These are phyloP conservation scores for Biscutella auriculata DNA, from an alignment of 441 rosid genomes.

Conservation along the genomic window DNA sequence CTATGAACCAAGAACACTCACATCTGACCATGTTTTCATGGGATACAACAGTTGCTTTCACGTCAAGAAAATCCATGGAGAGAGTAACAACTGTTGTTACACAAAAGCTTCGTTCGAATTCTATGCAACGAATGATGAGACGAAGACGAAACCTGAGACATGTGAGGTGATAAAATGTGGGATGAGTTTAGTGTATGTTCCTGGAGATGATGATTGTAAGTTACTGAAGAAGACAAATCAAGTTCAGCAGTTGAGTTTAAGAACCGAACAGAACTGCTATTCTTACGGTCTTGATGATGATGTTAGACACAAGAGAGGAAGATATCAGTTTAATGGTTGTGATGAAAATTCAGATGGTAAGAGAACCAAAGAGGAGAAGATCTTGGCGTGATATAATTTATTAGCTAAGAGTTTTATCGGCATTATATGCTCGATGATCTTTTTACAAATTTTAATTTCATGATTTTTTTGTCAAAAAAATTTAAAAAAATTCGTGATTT, in stretches of 20 bases:
- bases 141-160: not conserved
- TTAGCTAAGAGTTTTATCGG: no score
- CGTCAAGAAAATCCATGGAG: constrained; percentile 15
- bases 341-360: constrained; percentile 4
- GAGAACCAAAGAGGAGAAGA: not conserved
- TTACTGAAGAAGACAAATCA: constrained; percentile 14
- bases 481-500: no score
- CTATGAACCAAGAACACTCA: constrained; percentile 16
- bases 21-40: constrained; percentile 19
- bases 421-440: no score
- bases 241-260: constrained; percentile 5
- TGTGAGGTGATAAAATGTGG: constrained; percentile 24
- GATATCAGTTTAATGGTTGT: not conserved
- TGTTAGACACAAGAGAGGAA: constrained; percentile 9
- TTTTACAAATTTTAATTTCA: no score
- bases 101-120: constrained; percentile 19
- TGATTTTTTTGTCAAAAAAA: no score
- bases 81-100: constrained; percentile 8
- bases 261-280: not conserved
- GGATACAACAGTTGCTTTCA: constrained; percentile 18
- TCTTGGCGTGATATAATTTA: not conserved
- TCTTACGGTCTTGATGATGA: constrained; percentile 8
- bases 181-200: constrained; percentile 18
- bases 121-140: constrained; percentile 16
- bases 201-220: constrained; percentile 9